These are phyloP conservation scores for Starmerella riodocensis DNA, from an alignment of 805 yeast species.

Conservation along the genomic window DNA sequence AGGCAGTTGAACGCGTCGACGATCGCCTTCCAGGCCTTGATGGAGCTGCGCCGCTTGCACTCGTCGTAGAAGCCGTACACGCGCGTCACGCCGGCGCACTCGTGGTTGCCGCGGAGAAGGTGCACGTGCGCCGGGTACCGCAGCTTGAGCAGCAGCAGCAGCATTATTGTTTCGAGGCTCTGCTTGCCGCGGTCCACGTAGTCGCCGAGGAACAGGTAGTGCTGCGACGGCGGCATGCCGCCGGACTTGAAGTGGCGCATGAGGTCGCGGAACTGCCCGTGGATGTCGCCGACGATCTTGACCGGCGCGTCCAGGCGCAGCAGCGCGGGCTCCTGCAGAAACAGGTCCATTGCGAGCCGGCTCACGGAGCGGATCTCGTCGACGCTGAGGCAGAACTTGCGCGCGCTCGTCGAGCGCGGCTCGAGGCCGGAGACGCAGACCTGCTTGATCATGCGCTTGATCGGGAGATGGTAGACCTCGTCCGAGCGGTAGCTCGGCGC, in stretches of 20 bases:
- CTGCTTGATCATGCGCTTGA: constrained; percentile 20
- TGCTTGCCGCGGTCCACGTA: constrained; percentile 98
- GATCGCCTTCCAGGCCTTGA: constrained; percentile 84
- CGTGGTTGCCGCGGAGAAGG: constrained; percentile 91
- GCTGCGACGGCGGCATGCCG: constrained; percentile 92
- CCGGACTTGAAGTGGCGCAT: constrained; percentile 85
- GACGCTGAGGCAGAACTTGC: constrained; percentile 59
- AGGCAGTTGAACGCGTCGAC: constrained; percentile 90
- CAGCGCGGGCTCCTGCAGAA: constrained; percentile 78
- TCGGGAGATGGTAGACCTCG: constrained; percentile 11
- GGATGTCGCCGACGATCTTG: constrained; percentile 85
- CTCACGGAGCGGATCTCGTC: constrained; percentile 77
- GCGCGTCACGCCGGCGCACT: constrained; percentile 91
- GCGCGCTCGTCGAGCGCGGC: constrained; percentile 3
- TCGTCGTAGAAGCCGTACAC: constrained; percentile 97
- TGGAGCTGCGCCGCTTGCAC: constrained; percentile 81
- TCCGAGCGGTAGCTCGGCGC: constrained; percentile 1
- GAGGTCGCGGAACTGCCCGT: constrained; percentile 90
- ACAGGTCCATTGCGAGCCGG: constrained; percentile 69
- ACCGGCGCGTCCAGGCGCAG: constrained; percentile 78
- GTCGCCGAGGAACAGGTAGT: constrained; percentile 86
- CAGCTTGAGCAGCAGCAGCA: constrained; percentile 80
- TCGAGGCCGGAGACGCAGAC: constrained; percentile 22
- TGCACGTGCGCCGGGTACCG: constrained; percentile 93
- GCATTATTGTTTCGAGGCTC: constrained; percentile 77